phyloP scores from a whole-genome alignment of 345 rosid genomes.

The Reutealis trisperma region DNA sequence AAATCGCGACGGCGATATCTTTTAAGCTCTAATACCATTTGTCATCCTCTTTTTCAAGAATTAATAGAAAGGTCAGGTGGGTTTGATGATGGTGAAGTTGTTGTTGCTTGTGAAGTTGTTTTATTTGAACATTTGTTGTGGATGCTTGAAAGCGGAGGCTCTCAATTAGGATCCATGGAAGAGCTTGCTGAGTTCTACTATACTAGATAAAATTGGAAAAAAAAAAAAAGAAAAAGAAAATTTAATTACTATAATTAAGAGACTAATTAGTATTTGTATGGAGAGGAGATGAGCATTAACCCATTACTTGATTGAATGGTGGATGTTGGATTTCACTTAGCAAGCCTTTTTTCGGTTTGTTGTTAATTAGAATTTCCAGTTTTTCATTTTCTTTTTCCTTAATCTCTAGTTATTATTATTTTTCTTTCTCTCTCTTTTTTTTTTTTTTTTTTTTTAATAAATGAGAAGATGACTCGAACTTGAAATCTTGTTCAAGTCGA shows the following conservation, averaged over 20 bases:
- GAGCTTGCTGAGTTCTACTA: slow-evolving; percentile 69
- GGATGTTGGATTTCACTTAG: neutral
- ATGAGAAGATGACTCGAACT: no score
- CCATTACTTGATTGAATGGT: slow-evolving; percentile 21
- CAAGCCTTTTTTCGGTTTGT: neutral
- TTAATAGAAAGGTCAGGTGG: slow-evolving; percentile 60
- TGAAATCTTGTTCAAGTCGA: no score
- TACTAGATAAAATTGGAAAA: slow-evolving; percentile 39
- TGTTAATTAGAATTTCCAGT: no score
- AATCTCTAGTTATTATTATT: no score
- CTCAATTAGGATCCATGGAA: slow-evolving; percentile 65
- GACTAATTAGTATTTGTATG: neutral
- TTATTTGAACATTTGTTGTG: slow-evolving; percentile 92
- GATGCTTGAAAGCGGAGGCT: slow-evolving; percentile 67
- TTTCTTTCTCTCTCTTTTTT: no score
- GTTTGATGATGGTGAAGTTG: slow-evolving; percentile 32
- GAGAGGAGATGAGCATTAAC: slow-evolving; percentile 25
- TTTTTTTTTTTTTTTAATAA: no score
- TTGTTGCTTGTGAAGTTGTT: slow-evolving; percentile 85
- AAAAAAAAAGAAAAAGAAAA: neutral
- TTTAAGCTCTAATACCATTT: slow-evolving; percentile 51
- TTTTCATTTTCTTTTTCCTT: no score
- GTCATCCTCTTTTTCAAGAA: slow-evolving; percentile 82
- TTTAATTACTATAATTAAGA: neutral
- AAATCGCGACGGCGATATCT: slow-evolving; percentile 76